phyloP scores from a whole-genome alignment of 345 rosid genomes.

The Salix udensis region DNA sequence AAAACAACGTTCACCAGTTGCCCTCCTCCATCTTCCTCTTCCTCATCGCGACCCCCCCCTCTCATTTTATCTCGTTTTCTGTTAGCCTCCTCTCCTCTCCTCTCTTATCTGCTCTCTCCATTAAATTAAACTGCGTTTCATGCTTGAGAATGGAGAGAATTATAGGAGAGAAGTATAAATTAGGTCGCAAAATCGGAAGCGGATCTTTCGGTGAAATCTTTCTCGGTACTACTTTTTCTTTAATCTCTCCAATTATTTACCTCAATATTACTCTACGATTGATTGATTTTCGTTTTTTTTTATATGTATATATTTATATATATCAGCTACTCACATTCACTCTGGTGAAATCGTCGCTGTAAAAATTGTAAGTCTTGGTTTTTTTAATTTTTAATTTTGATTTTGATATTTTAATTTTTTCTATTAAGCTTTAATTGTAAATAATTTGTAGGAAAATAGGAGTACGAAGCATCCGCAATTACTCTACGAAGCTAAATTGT shows the following conservation, averaged over 20 bases:
- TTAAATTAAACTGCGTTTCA: background rate
- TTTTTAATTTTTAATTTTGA: background rate
- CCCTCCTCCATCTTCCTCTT: background rate
- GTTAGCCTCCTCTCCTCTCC: background rate
- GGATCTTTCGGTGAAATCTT: slow-evolving; percentile 96
- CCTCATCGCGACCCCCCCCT: background rate
- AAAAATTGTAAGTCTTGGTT: slow-evolving; percentile 67
- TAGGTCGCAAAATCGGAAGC: slow-evolving; percentile 89
- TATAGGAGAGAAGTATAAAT: slow-evolving; percentile 85
- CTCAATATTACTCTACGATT: background rate
- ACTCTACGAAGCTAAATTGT: slow-evolving; percentile 81
- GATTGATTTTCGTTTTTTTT: background rate
- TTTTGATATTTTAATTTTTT: background rate
- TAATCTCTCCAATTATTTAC: background rate
- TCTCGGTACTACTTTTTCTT: slow-evolving; percentile 45
- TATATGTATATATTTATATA: background rate
- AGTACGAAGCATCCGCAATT: slow-evolving; percentile 86
- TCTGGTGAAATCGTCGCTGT: slow-evolving; percentile 90
- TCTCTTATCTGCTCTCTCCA: background rate
- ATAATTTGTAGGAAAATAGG: slow-evolving; percentile 60
- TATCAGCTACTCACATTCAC: slow-evolving; percentile 80
- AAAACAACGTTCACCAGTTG: background rate
- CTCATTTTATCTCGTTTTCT: background rate
- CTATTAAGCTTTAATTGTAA: background rate
- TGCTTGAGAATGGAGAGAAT: slow-evolving; percentile 48